Evolutionary conservation across 441 rosid species (phyloP).

Genomic region (Euphorbia schlechtendalii): DNA sequence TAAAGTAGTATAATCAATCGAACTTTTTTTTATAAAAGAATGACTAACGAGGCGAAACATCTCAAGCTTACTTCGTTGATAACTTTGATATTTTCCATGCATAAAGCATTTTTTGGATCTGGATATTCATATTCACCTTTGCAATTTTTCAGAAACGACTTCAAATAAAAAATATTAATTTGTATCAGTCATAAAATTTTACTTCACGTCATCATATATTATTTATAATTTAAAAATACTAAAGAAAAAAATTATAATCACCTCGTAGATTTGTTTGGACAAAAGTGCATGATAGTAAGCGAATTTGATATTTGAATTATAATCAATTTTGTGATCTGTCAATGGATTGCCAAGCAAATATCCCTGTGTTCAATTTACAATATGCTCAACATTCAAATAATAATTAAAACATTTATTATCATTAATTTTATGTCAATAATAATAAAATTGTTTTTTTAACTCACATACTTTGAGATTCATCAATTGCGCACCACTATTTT

Average conservation of each 20-base stretch:
- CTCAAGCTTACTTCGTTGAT: constrained; percentile 6
- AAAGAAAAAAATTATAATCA: not conserved
- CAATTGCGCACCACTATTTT: constrained; percentile 8
- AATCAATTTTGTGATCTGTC: constrained; percentile 3
- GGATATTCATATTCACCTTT: constrained; percentile 7
- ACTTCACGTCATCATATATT: too few species aligned
- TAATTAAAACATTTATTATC: too few species aligned
- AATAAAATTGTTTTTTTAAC: not conserved
- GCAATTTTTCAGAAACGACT: constrained; percentile 15
- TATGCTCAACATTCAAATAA: not conserved
- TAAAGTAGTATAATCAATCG: not conserved
- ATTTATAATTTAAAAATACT: too few species aligned
- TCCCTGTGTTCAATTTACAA: not conserved
- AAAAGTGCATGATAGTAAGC: not conserved
- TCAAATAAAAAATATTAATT: not conserved
- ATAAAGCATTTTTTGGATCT: constrained; percentile 6
- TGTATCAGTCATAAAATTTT: not conserved
- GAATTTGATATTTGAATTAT: not conserved
- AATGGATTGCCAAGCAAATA: constrained; percentile 8
- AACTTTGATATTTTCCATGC: constrained; percentile 1
- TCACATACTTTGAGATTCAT: constrained; percentile 26
- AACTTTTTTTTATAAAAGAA: too few species aligned
- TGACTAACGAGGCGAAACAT: too few species aligned
- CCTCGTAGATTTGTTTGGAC: not conserved
- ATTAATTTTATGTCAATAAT: too few species aligned